Evolutionary conservation across 148 eudicot genomes (phyloP), one percentile per base, ranked within the genome.

Genomic region (Camellia lanceoleosa): DNA sequence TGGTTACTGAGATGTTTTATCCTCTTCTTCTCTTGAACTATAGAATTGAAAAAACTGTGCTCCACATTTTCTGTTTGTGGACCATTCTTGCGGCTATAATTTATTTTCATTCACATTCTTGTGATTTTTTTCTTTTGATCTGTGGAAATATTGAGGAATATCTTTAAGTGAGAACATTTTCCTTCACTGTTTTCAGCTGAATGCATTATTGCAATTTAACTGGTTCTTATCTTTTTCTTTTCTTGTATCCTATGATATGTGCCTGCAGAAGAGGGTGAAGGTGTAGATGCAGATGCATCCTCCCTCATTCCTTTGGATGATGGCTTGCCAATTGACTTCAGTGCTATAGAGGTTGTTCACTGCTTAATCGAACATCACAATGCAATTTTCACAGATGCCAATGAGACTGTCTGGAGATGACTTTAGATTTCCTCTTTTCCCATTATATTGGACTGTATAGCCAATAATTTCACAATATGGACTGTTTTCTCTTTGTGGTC

Each of bases 321-420:
- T 72, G 97, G 89, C n/a, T 64, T 85, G 76, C 94, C 97, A 20
- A 80, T 92, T 1, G 99, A 93, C 78, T 93, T 82, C 78, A 89
- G 85, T 61, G 94, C 97, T 1, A 87, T 95, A 1, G 99, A 95
- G 89, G 97, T 90, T 74, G 83, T 93, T 68, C 93, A 90, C 83
- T 92, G 97, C 85, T 89, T 95, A 74, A 89, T 93, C 47, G 93
- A 93, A 75, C 99, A 95, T 84, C 97, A 93, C 87, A 95, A 90
- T 81, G 84, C 93, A 3, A 90, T 93, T 74, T 95, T 93, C 90
- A 92, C 94, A 13, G 97, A 95, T 86, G 97, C 97, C 71, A 90
- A 92, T 30, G 97, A 86, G 79, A 92, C 99, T 63, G 89, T 91
- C 47, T 93, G 99, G 99, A 90, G 91, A 86, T 91, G 86, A 91